Evolutionary conservation across 305 asterid genomes (phyloP).

Genomic region (Fraxinus nigra): DNA sequence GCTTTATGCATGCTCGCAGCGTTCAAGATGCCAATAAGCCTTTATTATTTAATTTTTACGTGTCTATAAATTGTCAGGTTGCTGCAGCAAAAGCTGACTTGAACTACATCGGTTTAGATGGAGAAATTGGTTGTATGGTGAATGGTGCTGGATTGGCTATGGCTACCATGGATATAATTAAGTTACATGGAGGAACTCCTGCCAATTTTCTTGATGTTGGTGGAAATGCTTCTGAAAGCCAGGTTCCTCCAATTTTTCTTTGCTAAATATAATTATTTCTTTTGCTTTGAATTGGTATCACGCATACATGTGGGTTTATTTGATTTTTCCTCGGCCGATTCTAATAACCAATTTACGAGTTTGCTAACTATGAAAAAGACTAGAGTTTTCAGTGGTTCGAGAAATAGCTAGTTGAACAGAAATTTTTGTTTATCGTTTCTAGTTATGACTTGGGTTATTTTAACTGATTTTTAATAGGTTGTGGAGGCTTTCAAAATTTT

Average conservation of each 20-base stretch:
- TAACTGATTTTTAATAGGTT: constrained; percentile 46
- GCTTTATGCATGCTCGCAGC: not conserved
- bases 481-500: constrained; percentile 96
- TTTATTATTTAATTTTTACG: not conserved
- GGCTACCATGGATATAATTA: constrained; percentile 99
- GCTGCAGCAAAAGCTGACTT: constrained; percentile 98
- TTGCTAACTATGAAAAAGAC: constrained; percentile 4
- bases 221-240: constrained; percentile 96
- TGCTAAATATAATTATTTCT: not conserved
- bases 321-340: not conserved
- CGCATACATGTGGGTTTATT: constrained; percentile 3
- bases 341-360: constrained; percentile 2
- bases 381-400: constrained; percentile 3
- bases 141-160: constrained; percentile 99
- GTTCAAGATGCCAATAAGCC: constrained; percentile 11
- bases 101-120: constrained; percentile 97
- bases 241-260: constrained; percentile 43
- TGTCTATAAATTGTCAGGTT: constrained; percentile 48
- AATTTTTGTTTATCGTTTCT: not conserved
- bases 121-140: constrained; percentile 99
- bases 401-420: not conserved
- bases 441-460: not conserved
- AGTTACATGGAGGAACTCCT: constrained; percentile 98
- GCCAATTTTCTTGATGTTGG: constrained; percentile 99
- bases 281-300: constrained; percentile 4